Conservation (phyloP, 192 early-diverging fungal species). For the Coemansia erecta region DNA sequence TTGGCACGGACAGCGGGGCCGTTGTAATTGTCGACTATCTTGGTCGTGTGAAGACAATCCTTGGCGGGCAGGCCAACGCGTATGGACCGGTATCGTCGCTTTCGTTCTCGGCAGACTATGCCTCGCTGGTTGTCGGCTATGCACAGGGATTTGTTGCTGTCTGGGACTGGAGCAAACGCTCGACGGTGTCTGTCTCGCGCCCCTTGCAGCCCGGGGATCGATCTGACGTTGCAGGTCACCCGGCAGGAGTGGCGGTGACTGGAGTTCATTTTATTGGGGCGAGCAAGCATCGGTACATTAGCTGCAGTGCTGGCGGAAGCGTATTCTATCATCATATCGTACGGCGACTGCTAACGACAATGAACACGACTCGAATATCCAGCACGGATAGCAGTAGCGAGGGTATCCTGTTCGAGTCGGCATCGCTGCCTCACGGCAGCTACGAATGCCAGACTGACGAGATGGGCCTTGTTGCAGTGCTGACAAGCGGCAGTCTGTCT, state of each 20-base stretch:
- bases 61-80: slow-evolving; percentile 12
- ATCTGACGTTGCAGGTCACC: slow-evolving; percentile 26
- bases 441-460: slow-evolving; percentile 27
- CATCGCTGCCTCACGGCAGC: slow-evolving; percentile 26
- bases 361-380: slow-evolving; percentile 29
- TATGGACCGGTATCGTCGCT: slow-evolving; percentile 44
- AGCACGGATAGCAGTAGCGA: neutral
- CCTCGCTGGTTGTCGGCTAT: slow-evolving; percentile 36
- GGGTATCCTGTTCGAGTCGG: slow-evolving; percentile 31
- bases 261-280: slow-evolving; percentile 39
- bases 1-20: slow-evolving; percentile 36
- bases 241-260: slow-evolving; percentile 30
- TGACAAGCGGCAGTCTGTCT: slow-evolving; percentile 27
- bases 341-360: slow-evolving; percentile 41
- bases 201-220: slow-evolving; percentile 35
- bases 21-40: slow-evolving; percentile 43
- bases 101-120: slow-evolving; percentile 40
- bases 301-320: slow-evolving; percentile 34
- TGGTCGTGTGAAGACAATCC: slow-evolving; percentile 34
- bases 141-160: slow-evolving; percentile 40
- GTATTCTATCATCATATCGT: slow-evolving; percentile 53
- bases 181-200: slow-evolving; percentile 30
- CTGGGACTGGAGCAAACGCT: slow-evolving; percentile 49
- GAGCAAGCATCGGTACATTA: slow-evolving; percentile 49
- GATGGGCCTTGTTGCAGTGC: slow-evolving; percentile 42